Conservation (phyloP, 768 basidiomycete genomes). For the Podaxis sp. region DNA sequence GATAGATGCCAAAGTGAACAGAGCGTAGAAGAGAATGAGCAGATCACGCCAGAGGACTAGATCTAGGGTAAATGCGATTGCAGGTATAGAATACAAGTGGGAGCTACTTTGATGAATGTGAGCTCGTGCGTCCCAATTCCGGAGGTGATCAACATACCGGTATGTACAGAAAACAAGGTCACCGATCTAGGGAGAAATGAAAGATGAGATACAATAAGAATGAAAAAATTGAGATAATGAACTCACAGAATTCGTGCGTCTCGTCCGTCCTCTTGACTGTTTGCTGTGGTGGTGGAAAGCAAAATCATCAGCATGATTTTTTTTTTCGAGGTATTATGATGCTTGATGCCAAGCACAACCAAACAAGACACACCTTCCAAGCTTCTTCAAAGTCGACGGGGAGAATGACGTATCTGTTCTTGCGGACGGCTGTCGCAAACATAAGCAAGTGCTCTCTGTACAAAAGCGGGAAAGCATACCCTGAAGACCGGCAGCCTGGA, state of each 20-base stretch:
- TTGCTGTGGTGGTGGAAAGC: conserved; percentile 57
- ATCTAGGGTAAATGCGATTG: conserved; percentile 17
- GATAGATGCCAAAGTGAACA: conserved; percentile 85
- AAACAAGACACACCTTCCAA: conserved; percentile 89
- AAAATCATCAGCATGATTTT: conserved; percentile 26
- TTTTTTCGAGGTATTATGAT: conserved; percentile 19
- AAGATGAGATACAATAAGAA: conserved; percentile 13
- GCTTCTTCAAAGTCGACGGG: conserved; percentile 98
- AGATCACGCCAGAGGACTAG: conserved; percentile 1
- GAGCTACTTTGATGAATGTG: conserved; percentile 1
- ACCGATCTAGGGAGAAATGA: conserved; percentile 30
- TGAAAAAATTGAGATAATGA: conserved; percentile 18
- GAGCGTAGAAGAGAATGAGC: conserved; percentile 35
- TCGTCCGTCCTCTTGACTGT: conserved; percentile 95
- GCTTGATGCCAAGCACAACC: conserved; percentile 36
- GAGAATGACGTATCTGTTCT: conserved; percentile 96
- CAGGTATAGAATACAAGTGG: conserved; percentile 17
- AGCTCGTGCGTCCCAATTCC: neutral
- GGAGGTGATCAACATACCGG: conserved; percentile 19
- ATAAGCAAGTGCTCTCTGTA: neutral
- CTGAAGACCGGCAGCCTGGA: conserved; percentile 96
- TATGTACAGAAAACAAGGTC: conserved; percentile 19
- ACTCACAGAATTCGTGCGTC: conserved; percentile 93
- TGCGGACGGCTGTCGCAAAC: conserved; percentile 72
- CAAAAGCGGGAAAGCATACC: conserved; percentile 38